Conservation (phyloP, 2,329 filamentous ascomycete genomes). For the Aphanoascus verrucosus region DNA sequence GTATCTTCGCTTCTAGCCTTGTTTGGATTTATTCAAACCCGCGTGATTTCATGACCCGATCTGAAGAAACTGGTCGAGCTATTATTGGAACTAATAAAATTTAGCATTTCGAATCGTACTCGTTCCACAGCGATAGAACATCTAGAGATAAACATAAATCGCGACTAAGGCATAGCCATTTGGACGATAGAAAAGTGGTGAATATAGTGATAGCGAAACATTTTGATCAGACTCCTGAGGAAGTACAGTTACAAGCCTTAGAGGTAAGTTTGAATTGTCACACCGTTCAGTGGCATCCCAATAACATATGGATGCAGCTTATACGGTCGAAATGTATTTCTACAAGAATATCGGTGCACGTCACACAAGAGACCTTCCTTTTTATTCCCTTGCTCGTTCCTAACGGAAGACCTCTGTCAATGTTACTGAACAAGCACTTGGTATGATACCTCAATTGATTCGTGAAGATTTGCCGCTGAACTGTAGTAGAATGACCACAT, state of each 20-base stretch:
- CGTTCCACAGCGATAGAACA: conserved; percentile 16
- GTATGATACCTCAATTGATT: conserved; percentile 20
- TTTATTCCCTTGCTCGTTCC: conserved; percentile 59
- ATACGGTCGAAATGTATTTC: conserved; percentile 69
- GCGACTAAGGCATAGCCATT: conserved; percentile 23
- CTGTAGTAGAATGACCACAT: conserved; percentile 59
- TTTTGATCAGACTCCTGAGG: conserved; percentile 60
- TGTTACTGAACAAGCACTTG: conserved; percentile 33
- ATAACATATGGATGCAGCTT: conserved; percentile 47
- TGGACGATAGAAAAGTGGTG: conserved; percentile 52
- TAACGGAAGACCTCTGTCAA: conserved; percentile 23
- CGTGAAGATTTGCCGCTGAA: not conserved
- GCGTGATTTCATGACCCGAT: not conserved
- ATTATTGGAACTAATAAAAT: not conserved
- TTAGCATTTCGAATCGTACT: conserved; percentile 14
- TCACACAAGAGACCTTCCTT: conserved; percentile 66
- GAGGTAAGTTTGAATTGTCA: conserved; percentile 35
- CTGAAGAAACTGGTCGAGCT: no score
- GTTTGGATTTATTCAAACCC: not conserved
- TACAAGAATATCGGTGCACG: conserved; percentile 61
- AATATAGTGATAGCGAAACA: conserved; percentile 75
- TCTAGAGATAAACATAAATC: conserved; percentile 19
- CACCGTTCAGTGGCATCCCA: conserved; percentile 13
- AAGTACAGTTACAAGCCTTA: conserved; percentile 70
- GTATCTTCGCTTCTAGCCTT: not conserved